Evolutionary conservation across 2,329 filamentous ascomycete species (phyloP), one percentile per base, ranked within the genome.

Genomic region (Trichoderma gracile): DNA sequence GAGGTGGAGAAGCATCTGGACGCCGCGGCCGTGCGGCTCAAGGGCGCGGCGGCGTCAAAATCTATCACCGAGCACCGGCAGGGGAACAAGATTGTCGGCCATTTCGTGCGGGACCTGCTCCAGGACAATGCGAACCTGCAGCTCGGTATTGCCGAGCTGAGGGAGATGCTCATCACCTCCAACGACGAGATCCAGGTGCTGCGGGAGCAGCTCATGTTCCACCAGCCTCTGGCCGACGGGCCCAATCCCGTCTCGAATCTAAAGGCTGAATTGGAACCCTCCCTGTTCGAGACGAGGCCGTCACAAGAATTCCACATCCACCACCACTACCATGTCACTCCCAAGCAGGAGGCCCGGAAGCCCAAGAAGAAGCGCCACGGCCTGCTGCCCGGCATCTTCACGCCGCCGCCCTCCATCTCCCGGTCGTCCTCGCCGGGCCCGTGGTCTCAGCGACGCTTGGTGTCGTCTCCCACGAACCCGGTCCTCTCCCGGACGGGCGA

Each of bases 81-180:
- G 63, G 83, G 55, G 21, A 86, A 82, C 67, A 88, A 82, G 65
- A 92, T 96, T 43, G 92, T 98, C n/a, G 93, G 92, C 21, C 92
- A 96, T 73, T 98, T 99, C 71, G 95, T 99, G 63, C 92, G 93
- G 69, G 95, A 98, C 74, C 91, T 99, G 63, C 81, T 99, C 19
- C 89, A 96, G 72, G 95, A 99, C 75, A 99, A 99, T 73, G 92
- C 93, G 10, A 97, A 92, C 70, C 80, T 99, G 50, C 95, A 99
- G 75, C 84, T 95, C 67, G 93, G 93, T 17, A 96, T 98, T 66
- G 86, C 93, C 59, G 95, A 99, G 78, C 79, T 99, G 54, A 85
- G 93, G 19, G 93, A 97, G 74, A 89, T 99, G 87, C 82, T 99
- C 23, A 85, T 92, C 71, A 93, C 86, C 73, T 97, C 94, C 3